A percentile compares a stretch with the other conserved stretches of the same genome.
Evolutionary conservation across 2,329 filamentous ascomycete genomes (phyloP).

Genomic region (Verticillium klebahnii): DNA sequence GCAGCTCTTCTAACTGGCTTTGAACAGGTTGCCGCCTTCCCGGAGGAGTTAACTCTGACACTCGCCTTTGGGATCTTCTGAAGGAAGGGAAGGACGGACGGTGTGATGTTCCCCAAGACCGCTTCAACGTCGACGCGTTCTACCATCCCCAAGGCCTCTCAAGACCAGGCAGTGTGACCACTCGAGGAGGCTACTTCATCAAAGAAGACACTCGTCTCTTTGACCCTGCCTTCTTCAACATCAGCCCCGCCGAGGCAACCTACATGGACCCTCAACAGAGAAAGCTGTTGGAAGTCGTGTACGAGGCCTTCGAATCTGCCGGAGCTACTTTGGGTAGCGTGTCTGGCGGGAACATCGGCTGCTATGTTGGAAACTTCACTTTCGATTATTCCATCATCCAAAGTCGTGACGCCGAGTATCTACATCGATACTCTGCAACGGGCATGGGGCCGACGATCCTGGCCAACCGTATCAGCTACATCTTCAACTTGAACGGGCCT

Average conservation of each 20-base stretch:
- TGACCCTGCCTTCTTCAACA: constrained; percentile 34
- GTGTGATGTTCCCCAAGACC: constrained; percentile 11
- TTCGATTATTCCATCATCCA: constrained; percentile 17
- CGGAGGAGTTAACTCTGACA: constrained; percentile 23
- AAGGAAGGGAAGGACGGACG: background rate
- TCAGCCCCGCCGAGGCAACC: constrained; percentile 30
- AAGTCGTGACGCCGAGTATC: constrained; percentile 8
- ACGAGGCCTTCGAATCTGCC: constrained; percentile 33
- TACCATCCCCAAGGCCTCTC: constrained; percentile 15
- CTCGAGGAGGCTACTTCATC: constrained; percentile 20
- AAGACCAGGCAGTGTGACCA: constrained; percentile 14
- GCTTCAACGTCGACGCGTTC: constrained; percentile 17
- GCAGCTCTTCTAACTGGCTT: background rate
- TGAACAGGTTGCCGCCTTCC: constrained; percentile 30
- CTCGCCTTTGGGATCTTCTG: constrained; percentile 30
- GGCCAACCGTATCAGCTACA: constrained; percentile 30
- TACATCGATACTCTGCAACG: constrained; percentile 10
- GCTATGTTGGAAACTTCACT: constrained; percentile 21
- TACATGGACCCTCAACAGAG: constrained; percentile 38
- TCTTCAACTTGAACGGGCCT: constrained; percentile 31
- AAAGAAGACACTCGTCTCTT: constrained; percentile 23
- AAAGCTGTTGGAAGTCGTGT: constrained; percentile 32
- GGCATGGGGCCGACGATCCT: constrained; percentile 30
- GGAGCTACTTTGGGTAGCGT: constrained; percentile 25
- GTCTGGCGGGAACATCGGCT: constrained; percentile 19